Conservation (phyloP, 441 rosid genomes). For the Croton setiger region DNA sequence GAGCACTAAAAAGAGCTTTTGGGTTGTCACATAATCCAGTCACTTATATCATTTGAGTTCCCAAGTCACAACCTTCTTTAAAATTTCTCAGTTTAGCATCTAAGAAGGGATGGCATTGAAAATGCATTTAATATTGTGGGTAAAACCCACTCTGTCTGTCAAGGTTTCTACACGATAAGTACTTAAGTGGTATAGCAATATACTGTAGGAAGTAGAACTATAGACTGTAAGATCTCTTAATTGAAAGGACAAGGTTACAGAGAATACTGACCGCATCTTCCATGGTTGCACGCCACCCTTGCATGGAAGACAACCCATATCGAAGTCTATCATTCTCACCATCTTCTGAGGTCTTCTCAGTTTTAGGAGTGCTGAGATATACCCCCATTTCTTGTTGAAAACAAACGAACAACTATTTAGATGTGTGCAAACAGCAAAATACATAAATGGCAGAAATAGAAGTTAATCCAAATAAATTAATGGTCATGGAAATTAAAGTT, state of each 20-base stretch:
- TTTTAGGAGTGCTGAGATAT: conserved; percentile 85
- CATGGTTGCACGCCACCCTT: conserved; percentile 96
- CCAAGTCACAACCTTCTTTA: background rate
- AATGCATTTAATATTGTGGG: background rate
- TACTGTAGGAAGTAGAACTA: too few species aligned
- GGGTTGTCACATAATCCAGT: background rate
- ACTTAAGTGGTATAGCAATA: too few species aligned
- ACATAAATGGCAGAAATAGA: too few species aligned
- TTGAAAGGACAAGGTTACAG: background rate
- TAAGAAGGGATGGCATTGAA: background rate
- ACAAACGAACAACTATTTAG: background rate
- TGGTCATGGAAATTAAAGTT: background rate
- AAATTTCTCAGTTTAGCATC: conserved; percentile 4
- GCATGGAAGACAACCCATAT: conserved; percentile 91
- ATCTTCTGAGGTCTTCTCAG: conserved; percentile 82
- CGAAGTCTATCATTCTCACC: conserved; percentile 71
- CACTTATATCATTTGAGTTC: background rate
- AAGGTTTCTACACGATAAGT: too few species aligned
- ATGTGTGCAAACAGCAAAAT: background rate
- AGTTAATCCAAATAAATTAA: background rate
- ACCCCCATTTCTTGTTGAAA: conserved; percentile 56
- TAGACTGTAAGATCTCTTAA: background rate
- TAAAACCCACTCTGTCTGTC: too few species aligned
- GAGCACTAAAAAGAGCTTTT: background rate
- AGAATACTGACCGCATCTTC: conserved; percentile 86